Evolutionary conservation across 2,329 filamentous ascomycete genomes (phyloP), one percentile per base, ranked within the genome.

Genomic region (Teratosphaeriaceae sp.): DNA sequence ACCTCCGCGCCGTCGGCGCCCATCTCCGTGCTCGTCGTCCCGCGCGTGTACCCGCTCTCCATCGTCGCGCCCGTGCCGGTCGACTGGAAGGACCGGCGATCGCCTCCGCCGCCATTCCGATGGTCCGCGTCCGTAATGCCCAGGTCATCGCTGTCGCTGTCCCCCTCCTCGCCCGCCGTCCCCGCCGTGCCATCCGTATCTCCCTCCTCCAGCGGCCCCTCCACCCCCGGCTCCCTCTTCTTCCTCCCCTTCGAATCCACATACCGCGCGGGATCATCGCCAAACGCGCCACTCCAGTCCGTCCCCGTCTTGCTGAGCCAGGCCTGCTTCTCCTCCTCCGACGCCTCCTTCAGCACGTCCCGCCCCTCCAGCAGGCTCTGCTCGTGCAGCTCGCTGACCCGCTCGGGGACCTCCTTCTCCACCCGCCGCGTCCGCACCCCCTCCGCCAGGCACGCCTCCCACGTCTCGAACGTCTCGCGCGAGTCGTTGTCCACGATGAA

Each of bases 401-500:
- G 67, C 1, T 81, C 78, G 0, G 88, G 86, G 0, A 95, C 71
- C 56, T 94, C 84, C 19, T 80, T 75, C 8, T 76, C 69, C 1
- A 96, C 87, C 21, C 79, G 75, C 43, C 81, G 76, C 12, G 73
- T 67, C 2, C 92, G 80, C 0, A 95, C 86, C 11, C 90, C 90
- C 63, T 97, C 89, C 0, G 88, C 80, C 30, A 84, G 79, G 62
- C 90, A 96, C 0, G 88, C 86, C 64, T 96, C 88, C 88, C 89
- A 97, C 0, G 84, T 85, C 67, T 97, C 90, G 51, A 87, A 94
- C 0, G 89, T 96, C 70, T 97, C 92, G 23, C 90, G 82, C 1
- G 84, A 83, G 60, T 94, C 82, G 57, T 94, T 95, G 63, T 94
- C 86, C 37, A 80, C 78, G 18, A 95, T 82, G 54, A 95, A 96